phyloP scores from a whole-genome alignment of 2,329 filamentous ascomycete genomes.

The Xylaria sp. region DNA sequence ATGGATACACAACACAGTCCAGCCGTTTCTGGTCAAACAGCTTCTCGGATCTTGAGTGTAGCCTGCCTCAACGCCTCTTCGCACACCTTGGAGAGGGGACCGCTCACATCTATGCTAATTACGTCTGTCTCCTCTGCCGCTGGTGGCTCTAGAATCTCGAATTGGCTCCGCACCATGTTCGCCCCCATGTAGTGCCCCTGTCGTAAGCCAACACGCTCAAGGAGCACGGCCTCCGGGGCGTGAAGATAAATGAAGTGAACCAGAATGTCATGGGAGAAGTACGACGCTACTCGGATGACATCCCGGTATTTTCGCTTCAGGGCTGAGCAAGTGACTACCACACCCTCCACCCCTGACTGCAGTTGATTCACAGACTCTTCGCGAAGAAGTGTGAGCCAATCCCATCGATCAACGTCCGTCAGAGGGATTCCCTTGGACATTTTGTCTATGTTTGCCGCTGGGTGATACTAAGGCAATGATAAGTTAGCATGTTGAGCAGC shows the following conservation, averaged over 20 bases:
- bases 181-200: slow-evolving; percentile 93
- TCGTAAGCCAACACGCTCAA: slow-evolving; percentile 68
- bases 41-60: slow-evolving; percentile 47
- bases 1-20: slow-evolving; percentile 8
- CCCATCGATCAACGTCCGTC: slow-evolving; percentile 92
- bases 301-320: slow-evolving; percentile 97
- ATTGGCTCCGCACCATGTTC: slow-evolving; percentile 90
- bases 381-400: slow-evolving; percentile 81
- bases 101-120: slow-evolving; percentile 63
- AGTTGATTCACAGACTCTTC: slow-evolving; percentile 58
- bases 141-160: slow-evolving; percentile 81
- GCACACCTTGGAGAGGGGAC: slow-evolving; percentile 54
- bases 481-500: neutral
- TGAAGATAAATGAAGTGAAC: slow-evolving; percentile 92
- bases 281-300: slow-evolving; percentile 74
- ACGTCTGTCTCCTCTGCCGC: slow-evolving; percentile 65
- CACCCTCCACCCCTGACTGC: slow-evolving; percentile 57
- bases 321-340: slow-evolving; percentile 94
- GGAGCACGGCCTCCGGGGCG: slow-evolving; percentile 67
- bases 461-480: slow-evolving; percentile 56
- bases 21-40: slow-evolving; percentile 24
- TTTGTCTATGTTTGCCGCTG: slow-evolving; percentile 77
- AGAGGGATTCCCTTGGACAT: slow-evolving; percentile 81
- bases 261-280: slow-evolving; percentile 65
- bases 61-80: slow-evolving; percentile 54